phyloP scores from a whole-genome alignment of 495 filamentous ascomycete species.

The Pyrenula aspistea region DNA sequence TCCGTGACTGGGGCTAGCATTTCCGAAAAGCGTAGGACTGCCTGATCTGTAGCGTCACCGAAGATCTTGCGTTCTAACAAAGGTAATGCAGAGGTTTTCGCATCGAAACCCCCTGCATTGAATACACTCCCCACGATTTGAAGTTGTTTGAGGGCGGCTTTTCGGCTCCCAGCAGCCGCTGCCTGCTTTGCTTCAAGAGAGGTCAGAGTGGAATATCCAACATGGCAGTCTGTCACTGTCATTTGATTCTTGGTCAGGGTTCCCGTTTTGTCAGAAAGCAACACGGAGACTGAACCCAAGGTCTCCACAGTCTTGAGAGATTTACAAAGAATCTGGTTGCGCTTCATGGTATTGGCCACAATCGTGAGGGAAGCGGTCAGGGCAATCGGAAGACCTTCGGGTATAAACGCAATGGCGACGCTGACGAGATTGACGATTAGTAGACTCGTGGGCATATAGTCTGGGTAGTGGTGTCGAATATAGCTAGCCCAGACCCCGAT shows the following conservation, averaged over 20 bases:
- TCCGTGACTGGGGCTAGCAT: conserved; percentile 36
- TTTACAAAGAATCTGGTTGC: conserved; percentile 53
- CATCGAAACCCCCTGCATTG: conserved; percentile 60
- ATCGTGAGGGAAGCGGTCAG: conserved; percentile 50
- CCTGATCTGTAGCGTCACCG: conserved; percentile 64
- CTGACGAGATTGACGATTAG: conserved; percentile 57
- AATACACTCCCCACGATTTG: conserved; percentile 43
- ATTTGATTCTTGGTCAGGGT: conserved; percentile 56
- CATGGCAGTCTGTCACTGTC: conserved; percentile 41
- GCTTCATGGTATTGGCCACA: conserved; percentile 48
- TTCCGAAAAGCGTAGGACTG: conserved; percentile 56
- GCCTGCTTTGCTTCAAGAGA: conserved; percentile 1
- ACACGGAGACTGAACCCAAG: conserved; percentile 51
- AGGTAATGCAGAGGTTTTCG: conserved; percentile 38
- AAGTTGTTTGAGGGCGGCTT: conserved; percentile 33
- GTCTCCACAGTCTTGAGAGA: conserved; percentile 59
- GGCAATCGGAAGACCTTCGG: conserved; percentile 58
- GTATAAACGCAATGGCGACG: conserved; percentile 62
- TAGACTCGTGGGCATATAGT: conserved; percentile 55
- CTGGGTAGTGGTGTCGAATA: conserved; percentile 43
- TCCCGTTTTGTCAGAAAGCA: conserved; percentile 61
- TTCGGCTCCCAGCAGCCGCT: not conserved
- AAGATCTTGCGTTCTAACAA: conserved; percentile 44
- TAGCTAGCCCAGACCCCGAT: conserved; percentile 53
- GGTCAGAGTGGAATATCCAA: conserved; percentile 20